phyloP scores from a whole-genome alignment of 2,329 filamentous ascomycete genomes.

The Ophiocordyceps camponoti-rufipedis region DNA sequence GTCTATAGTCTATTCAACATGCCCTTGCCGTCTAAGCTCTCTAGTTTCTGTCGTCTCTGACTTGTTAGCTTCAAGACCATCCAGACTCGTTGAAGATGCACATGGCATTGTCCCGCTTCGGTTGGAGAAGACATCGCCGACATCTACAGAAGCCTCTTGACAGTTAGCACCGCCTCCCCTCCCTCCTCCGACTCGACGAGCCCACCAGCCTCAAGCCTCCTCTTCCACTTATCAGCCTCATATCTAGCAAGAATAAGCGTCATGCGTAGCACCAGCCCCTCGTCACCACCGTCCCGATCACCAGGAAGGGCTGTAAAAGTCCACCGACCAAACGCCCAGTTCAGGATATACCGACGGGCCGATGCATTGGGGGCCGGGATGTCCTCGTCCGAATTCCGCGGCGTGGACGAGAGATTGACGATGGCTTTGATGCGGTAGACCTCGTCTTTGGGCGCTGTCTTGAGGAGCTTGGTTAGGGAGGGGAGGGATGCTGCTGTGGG shows the following conservation, averaged over 20 bases:
- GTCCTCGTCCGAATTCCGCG: conserved; percentile 33
- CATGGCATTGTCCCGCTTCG: no score
- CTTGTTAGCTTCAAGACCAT: no score
- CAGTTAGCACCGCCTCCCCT: conserved; percentile 27
- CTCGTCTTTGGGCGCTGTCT: conserved; percentile 71
- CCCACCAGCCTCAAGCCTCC: conserved; percentile 43
- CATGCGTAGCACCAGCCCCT: conserved; percentile 44
- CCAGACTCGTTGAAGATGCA: no score
- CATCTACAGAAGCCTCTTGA: conserved; percentile 29
- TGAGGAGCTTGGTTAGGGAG: conserved; percentile 49
- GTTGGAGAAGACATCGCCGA: not conserved
- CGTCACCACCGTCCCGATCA: conserved; percentile 33
- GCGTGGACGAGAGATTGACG: conserved; percentile 25
- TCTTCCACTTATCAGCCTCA: conserved; percentile 62
- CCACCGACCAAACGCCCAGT: conserved; percentile 97
- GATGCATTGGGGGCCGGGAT: conserved; percentile 10
- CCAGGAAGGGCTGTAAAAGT: conserved; percentile 50
- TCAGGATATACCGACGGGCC: conserved; percentile 59
- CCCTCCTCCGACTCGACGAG: conserved; percentile 30
- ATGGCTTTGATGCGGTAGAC: conserved; percentile 85
- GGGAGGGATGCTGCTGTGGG: conserved; percentile 40
- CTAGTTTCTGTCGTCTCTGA: no score
- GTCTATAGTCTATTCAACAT: no score
- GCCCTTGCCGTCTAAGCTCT: no score
- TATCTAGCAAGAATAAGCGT: conserved; percentile 58